Evolutionary conservation across 768 basidiomycete genomes (phyloP), one percentile per base, ranked within the genome.

Genomic region (Lactarius quietus): DNA sequence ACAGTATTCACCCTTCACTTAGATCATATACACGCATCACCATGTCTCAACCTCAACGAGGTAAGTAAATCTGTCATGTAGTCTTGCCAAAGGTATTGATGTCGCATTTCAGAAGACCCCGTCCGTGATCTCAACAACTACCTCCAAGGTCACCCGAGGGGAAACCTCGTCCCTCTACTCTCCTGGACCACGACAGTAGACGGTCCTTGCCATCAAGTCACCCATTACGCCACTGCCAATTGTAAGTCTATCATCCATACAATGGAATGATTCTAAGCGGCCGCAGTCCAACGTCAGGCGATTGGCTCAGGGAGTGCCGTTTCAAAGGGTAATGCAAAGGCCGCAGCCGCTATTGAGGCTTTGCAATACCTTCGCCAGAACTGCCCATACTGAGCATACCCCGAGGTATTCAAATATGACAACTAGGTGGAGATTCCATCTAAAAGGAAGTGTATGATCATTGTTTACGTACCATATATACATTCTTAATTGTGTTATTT

Each of bases 111-210:
- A 31, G 53, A 17, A n/a, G 59, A 61, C 48, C 33, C 26, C 20
- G 15, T 62, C 2, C 61, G 65, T 8, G 56, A 62, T 23, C 60
- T 66, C 10, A 20, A 54, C 33, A 33, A 33, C 12, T 54, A 33
- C 29, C 29, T 54, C 18, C 29, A 18, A 4, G 7, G 6, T 12
- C 53, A 31, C 53, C 29, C 53, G 6, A 0, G 3, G 0, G 53
- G 53, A 7, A 33, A 54, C 20, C 17, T 54, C 1, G 15, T 7
- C 5, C 0, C 0, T 1, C 15, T 9, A 1, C 3, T 54, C 0
- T 20, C 17, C 6, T 54, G 53, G 53, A 0, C 0, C 0, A 0
- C 33, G 36, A 1, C 0, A 12, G 0, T 20, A 15, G 9, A n/a
- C 1, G 64, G 43, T 15, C 59, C 59, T 20, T 15, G 38, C 23